Percentiles rank a stretch among this genome's conserved stretches.
Conservation (phyloP, 176 grass and related monocot species). For the Zoysia pacifica region DNA sequence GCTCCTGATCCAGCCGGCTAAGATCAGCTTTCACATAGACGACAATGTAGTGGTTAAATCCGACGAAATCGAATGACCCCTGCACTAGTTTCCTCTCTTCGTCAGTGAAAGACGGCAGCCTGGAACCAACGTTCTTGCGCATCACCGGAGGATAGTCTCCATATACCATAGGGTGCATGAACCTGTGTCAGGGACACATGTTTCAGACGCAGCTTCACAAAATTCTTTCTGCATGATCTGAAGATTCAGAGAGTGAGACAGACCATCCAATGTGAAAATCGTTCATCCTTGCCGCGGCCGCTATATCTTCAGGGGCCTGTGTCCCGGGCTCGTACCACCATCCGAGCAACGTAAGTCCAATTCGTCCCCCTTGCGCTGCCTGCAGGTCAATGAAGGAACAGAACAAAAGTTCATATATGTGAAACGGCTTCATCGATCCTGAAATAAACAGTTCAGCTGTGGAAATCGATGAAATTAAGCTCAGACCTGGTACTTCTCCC, state of each 20-base stretch:
- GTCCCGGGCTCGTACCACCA: slow-evolving; percentile 74
- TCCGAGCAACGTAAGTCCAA: slow-evolving; percentile 75
- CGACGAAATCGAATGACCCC: slow-evolving; percentile 82
- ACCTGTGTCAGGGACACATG: slow-evolving; percentile 47
- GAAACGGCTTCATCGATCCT: background rate
- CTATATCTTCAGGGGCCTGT: slow-evolving; percentile 57
- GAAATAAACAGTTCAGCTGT: background rate
- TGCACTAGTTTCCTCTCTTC: slow-evolving; percentile 54
- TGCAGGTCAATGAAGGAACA: slow-evolving; percentile 36
- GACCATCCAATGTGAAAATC: slow-evolving; percentile 96
- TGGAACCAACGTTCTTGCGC: slow-evolving; percentile 65
- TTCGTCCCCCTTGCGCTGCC: slow-evolving; percentile 71
- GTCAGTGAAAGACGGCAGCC: slow-evolving; percentile 55
- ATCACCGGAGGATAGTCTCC: slow-evolving; percentile 81
- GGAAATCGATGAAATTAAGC: background rate
- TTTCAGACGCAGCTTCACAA: background rate
- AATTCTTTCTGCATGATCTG: background rate
- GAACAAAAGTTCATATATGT: background rate
- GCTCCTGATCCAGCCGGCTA: slow-evolving; percentile 40
- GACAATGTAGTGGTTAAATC: slow-evolving; percentile 77
- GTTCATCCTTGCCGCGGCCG: slow-evolving; percentile 69
- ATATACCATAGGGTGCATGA: slow-evolving; percentile 70
- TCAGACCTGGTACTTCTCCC: slow-evolving; percentile 70
- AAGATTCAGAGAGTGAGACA: slow-evolving; percentile 9
- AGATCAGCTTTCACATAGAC: slow-evolving; percentile 58